These are phyloP conservation scores for Hyphopichia wangnamkhiaoensis DNA, from an alignment of 1,139 yeast genomes.

Conservation along the genomic window DNA sequence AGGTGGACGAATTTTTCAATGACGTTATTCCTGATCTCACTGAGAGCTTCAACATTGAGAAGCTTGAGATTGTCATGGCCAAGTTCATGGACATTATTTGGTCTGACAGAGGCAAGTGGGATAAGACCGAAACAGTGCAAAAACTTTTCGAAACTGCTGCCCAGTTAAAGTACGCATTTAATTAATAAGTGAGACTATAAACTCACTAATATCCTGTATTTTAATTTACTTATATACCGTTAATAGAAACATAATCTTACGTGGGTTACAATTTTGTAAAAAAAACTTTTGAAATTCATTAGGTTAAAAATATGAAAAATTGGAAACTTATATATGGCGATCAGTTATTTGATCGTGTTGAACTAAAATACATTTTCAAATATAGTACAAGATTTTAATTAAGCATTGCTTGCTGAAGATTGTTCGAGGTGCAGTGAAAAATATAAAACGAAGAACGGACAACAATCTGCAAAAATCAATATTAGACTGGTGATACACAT, in stretches of 20 bases:
- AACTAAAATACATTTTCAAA: no score
- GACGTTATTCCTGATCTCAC: conserved; percentile 37
- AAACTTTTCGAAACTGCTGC: conserved; percentile 24
- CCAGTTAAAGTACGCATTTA: background rate
- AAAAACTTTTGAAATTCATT: no score
- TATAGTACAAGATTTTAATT: no score
- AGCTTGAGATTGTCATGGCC: conserved; percentile 73
- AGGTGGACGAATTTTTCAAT: conserved; percentile 18
- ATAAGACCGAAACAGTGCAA: conserved; percentile 49
- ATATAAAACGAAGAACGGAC: no score
- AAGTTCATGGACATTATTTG: conserved; percentile 73
- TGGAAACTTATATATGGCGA: no score
- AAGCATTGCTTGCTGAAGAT: no score
- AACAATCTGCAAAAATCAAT: no score
- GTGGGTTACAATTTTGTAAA: no score
- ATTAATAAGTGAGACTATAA: background rate
- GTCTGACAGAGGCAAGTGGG: conserved; percentile 67
- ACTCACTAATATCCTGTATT: background rate
- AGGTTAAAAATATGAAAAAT: no score
- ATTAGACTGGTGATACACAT: no score
- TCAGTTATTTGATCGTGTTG: no score
- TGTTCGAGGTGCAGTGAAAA: no score
- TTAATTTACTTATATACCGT: background rate
- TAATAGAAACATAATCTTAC: background rate
- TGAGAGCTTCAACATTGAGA: conserved; percentile 59